Evolutionary conservation across 805 yeast genomes (phyloP), one percentile per base, ranked within the genome.

Genomic region (Ogataea corticis): DNA sequence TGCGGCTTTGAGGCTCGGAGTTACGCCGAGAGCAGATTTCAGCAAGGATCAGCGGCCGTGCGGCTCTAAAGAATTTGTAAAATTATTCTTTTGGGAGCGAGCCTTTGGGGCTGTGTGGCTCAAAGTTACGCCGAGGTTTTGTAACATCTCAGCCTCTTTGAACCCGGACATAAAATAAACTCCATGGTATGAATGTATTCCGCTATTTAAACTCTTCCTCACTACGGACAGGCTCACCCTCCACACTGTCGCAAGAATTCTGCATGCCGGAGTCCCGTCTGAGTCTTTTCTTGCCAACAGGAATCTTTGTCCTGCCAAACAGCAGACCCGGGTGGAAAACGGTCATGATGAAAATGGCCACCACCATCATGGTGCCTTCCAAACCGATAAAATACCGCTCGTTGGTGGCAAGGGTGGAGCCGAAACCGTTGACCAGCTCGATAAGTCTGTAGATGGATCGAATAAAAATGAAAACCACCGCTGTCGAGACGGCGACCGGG

Each of bases 351-450:
- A 74, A 59, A 21, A 65, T 64, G 0, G 83, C 77, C 3, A 82
- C 36, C 0, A 76, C 59, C 65, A 84, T 73, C 85, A 83, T 79
- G 42, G 83, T 57, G 2, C 81, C 82, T 54, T 85, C 91, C 15
- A 84, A 63, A 14, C 76, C 70, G 59, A 83, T 68, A 55, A 84
- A 77, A 55, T 76, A 82, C 37, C 70, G 63, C 59, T 85, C 89
- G 43, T 76, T 79, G 2, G 72, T 69, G 39, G 86, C 83, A 55
- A 89, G 67, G 45, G 63, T 70, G 1, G 96, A 92, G 6, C 58
- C 48, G 85, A 91, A 87, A 12, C 91, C 92, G 57, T 82, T 80
- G 2, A 81, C 64, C 46, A 89, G 70, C 64, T 89, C 96, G 31
- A 78, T 73, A 25, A 87, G 73, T 59, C 96, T 76, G 65, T 86